Evolutionary conservation across 192 early-diverging fungal genomes (phyloP).

Genomic region (Dissophora ornata): DNA sequence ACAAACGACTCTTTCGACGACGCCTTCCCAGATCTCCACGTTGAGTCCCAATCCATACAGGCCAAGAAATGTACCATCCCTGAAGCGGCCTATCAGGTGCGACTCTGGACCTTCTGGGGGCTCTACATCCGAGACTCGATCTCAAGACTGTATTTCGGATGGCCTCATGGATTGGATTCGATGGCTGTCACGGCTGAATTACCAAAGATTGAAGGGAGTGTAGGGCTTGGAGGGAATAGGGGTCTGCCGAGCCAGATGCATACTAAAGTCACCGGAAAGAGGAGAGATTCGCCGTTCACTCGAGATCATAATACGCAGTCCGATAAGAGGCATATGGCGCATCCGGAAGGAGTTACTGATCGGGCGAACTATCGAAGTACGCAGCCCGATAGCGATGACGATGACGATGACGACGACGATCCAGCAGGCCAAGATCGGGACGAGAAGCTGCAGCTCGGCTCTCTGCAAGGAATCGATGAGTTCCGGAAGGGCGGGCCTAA

Average conservation of each 20-base stretch:
- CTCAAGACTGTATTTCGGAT: constrained; percentile 26
- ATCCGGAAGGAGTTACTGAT: neutral
- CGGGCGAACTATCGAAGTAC: constrained; percentile 7
- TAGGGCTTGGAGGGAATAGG: constrained; percentile 16
- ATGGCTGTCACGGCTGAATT: constrained; percentile 20
- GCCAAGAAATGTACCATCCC: constrained; percentile 4
- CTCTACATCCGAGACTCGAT: constrained; percentile 27
- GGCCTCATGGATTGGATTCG: constrained; percentile 12
- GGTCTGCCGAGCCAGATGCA: neutral
- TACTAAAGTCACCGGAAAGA: constrained; percentile 5
- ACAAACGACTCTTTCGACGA: neutral
- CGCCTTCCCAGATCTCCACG: neutral
- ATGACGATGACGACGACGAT: constrained; percentile 11
- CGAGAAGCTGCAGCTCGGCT: neutral
- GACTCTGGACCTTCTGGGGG: constrained; percentile 35
- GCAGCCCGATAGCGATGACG: neutral
- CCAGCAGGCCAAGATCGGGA: constrained; percentile 4
- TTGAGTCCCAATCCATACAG: neutral
- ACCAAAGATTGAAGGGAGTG: constrained; percentile 16
- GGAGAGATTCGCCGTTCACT: neutral
- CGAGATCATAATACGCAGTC: neutral
- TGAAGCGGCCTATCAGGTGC: constrained; percentile 30
- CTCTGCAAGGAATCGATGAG: neutral
- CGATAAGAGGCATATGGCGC: constrained; percentile 3
- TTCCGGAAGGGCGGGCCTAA: neutral